These are phyloP conservation scores for Cercospora sp. DNA, from an alignment of 2,329 filamentous ascomycete genomes.

Conservation along the genomic window DNA sequence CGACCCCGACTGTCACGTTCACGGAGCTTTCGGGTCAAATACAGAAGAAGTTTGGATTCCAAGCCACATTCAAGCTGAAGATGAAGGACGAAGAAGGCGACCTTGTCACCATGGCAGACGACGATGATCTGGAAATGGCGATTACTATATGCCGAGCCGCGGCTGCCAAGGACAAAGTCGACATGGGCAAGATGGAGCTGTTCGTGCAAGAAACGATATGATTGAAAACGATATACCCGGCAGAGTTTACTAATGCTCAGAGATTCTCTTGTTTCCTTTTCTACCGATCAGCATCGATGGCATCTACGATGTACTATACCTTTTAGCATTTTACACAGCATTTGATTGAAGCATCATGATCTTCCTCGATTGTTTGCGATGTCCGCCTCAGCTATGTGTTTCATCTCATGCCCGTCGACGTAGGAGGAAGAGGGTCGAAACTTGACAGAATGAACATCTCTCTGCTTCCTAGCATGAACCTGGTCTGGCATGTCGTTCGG, in stretches of 20 bases:
- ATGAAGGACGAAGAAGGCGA: constrained; percentile 84
- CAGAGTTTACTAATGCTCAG: not conserved
- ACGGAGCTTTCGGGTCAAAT: constrained; percentile 76
- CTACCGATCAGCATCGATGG: not conserved
- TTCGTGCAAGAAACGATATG: constrained; percentile 35
- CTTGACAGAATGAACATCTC: not conserved
- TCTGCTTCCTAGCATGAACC: not conserved
- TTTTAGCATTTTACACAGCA: not conserved
- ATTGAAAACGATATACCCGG: constrained; percentile 7
- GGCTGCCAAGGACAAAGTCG: constrained; percentile 70
- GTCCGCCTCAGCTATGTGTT: not conserved
- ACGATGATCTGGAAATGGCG: constrained; percentile 92
- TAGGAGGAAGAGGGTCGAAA: not conserved
- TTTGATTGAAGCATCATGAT: not conserved
- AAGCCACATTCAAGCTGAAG: constrained; percentile 79
- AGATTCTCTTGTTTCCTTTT: not conserved
- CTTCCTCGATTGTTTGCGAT: not conserved
- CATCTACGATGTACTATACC: constrained; percentile 1
- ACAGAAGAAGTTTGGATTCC: constrained; percentile 79
- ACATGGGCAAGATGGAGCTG: constrained; percentile 94
- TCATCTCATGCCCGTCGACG: not conserved
- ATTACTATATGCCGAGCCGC: constrained; percentile 61
- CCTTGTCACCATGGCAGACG: constrained; percentile 96
- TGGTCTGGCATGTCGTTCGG: not conserved
- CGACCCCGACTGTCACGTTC: constrained; percentile 71